Percentiles rank a stretch among this genome's conserved stretches.
phyloP scores from a whole-genome alignment of 2,329 filamentous ascomycete species.

The Venturia nashicola region DNA sequence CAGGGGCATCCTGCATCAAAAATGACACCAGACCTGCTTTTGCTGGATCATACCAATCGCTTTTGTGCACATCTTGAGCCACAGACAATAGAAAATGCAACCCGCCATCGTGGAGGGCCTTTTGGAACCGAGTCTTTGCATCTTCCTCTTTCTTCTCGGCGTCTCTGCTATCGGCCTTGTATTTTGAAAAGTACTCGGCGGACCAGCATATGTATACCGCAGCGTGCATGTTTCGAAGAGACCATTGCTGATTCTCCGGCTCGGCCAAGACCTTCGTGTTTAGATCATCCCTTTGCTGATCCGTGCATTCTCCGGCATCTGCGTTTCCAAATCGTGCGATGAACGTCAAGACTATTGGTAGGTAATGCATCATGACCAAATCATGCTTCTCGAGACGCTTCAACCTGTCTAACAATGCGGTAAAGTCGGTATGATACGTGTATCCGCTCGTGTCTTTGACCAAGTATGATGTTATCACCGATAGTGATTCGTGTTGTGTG shows the following conservation, averaged over 20 bases:
- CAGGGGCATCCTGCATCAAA: conserved; percentile 67
- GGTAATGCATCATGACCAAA: conserved; percentile 60
- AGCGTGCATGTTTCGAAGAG: conserved; percentile 63
- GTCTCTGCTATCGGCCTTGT: conserved; percentile 50
- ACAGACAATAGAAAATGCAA: conserved; percentile 85
- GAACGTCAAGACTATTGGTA: conserved; percentile 66
- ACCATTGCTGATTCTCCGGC: conserved; percentile 50
- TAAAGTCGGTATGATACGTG: conserved; percentile 59
- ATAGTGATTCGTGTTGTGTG: conserved; percentile 80
- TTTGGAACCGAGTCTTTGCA: conserved; percentile 49
- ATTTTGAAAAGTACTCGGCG: conserved; percentile 79
- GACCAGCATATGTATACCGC: conserved; percentile 78
- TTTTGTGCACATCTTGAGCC: conserved; percentile 65
- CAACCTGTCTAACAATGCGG: conserved; percentile 54
- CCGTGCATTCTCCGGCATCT: conserved; percentile 50
- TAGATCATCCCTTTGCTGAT: conserved; percentile 58
- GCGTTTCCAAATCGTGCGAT: conserved; percentile 69
- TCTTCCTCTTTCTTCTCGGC: conserved; percentile 33
- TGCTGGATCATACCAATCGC: conserved; percentile 80
- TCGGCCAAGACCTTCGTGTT: conserved; percentile 56
- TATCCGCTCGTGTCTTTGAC: conserved; percentile 64
- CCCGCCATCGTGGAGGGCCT: conserved; percentile 73
- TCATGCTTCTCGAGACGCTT: conserved; percentile 69
- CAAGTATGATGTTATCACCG: conserved; percentile 66
- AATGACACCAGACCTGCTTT: conserved; percentile 71